Evolutionary conservation across 1,284 basidiomycete species (phyloP).

Genomic region (Tylopilus orsonianus): DNA sequence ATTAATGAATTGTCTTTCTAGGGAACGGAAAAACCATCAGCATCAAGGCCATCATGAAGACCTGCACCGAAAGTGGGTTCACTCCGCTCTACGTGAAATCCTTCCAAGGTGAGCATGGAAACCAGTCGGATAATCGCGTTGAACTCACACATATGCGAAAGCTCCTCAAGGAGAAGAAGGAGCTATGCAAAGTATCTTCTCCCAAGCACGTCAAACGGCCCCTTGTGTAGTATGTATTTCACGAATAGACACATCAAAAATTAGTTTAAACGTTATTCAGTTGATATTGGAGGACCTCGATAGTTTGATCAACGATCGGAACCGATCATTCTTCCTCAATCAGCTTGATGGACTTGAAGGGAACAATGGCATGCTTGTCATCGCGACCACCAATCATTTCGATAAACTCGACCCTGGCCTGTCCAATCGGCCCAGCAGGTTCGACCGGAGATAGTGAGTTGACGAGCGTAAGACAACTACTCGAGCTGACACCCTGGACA

Average conservation of each 20-base stretch:
- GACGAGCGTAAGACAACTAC: background rate
- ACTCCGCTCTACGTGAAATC: conserved; percentile 78
- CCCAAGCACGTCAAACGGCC: conserved; percentile 62
- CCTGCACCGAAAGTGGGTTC: conserved; percentile 56
- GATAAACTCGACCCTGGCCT: conserved; percentile 75
- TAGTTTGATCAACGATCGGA: conserved; percentile 71
- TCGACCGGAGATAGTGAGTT: conserved; percentile 81
- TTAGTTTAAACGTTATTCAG: conserved; percentile 6
- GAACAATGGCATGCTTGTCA: conserved; percentile 76
- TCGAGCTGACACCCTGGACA: conserved; percentile 25
- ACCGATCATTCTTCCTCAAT: conserved; percentile 84
- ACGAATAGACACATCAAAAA: background rate
- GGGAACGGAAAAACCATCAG: conserved; percentile 86
- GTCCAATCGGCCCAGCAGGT: conserved; percentile 74
- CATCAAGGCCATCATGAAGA: conserved; percentile 74
- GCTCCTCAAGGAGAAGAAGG: conserved; percentile 67
- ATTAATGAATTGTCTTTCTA: conserved; percentile 18
- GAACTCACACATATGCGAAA: conserved; percentile 24
- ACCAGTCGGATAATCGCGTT: background rate
- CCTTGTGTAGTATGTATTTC: conserved; percentile 63
- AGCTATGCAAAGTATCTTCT: conserved; percentile 63
- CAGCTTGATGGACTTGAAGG: conserved; percentile 73
- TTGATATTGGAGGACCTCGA: conserved; percentile 78
- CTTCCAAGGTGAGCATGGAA: conserved; percentile 48
- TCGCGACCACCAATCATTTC: conserved; percentile 83